Conservation (phyloP, 1,139 yeast species). For the Kodamaea anthophila region DNA sequence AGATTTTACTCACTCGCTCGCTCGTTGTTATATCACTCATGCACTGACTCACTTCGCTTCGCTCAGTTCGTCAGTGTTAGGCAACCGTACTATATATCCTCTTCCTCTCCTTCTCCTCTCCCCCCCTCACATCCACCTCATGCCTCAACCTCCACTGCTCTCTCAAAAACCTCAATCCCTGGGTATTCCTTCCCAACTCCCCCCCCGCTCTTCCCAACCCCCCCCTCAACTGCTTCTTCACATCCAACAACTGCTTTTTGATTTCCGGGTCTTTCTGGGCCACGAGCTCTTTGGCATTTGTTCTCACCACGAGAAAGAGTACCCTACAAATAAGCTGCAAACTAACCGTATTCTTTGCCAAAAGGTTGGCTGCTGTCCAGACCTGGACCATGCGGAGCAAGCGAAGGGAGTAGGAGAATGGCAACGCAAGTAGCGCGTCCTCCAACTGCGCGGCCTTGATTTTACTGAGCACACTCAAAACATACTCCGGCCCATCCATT, state of each 20-base stretch:
- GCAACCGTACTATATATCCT: conserved; percentile 13
- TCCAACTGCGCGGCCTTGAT: conserved; percentile 83
- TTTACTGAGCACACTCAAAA: conserved; percentile 59
- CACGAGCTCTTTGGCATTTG: conserved; percentile 71
- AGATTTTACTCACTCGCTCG: background rate
- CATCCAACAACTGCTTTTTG: conserved; percentile 52
- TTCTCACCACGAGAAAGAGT: conserved; percentile 63
- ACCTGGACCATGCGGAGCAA: conserved; percentile 66
- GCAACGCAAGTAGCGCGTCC: conserved; percentile 85
- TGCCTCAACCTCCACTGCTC: conserved; percentile 79
- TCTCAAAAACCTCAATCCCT: conserved; percentile 69
- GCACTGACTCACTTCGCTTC: background rate
- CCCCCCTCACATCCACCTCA: conserved; percentile 65
- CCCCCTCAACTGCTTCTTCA: conserved; percentile 49
- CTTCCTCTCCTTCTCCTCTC: conserved; percentile 54
- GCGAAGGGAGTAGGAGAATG: conserved; percentile 75
- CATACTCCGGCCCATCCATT: conserved; percentile 70
- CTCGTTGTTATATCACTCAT: background rate
- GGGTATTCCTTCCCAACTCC: conserved; percentile 79
- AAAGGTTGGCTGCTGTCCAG: conserved; percentile 55
- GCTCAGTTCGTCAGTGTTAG: background rate
- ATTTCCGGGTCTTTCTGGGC: conserved; percentile 59
- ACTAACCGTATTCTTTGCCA: conserved; percentile 40
- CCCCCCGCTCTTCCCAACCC: conserved; percentile 48
- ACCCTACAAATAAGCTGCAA: conserved; percentile 67